These are phyloP conservation scores for Delphinella strobiligena DNA, from an alignment of 2,329 filamentous ascomycete species.

Conservation along the genomic window DNA sequence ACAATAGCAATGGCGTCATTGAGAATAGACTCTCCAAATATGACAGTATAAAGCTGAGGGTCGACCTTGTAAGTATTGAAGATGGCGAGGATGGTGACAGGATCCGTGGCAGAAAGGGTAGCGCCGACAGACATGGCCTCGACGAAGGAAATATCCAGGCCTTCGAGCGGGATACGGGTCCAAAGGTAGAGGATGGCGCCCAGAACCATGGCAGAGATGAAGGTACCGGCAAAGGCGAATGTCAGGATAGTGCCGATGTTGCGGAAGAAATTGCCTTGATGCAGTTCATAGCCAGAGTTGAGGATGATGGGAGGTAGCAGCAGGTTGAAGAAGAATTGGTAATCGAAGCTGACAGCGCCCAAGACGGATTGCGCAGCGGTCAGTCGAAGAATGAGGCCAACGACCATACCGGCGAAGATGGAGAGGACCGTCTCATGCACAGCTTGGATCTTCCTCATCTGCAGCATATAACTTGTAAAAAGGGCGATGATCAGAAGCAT, in stretches of 20 bases:
- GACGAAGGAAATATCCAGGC: constrained; percentile 76
- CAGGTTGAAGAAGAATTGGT: constrained; percentile 99
- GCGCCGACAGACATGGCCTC: constrained; percentile 95
- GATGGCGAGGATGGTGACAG: constrained; percentile 93
- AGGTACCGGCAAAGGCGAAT: constrained; percentile 93
- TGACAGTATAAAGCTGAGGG: constrained; percentile 95
- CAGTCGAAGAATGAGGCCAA: constrained; percentile 77
- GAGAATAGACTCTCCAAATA: constrained; percentile 95
- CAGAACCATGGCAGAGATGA: constrained; percentile 91
- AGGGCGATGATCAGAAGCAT: constrained; percentile 86
- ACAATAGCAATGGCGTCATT: constrained; percentile 99
- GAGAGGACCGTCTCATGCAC: constrained; percentile 97
- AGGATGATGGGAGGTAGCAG: constrained; percentile 97
- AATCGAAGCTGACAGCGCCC: constrained; percentile 89
- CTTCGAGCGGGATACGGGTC: constrained; percentile 74
- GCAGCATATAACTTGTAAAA: constrained; percentile 92
- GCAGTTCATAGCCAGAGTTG: constrained; percentile 90
- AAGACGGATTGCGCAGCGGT: constrained; percentile 73
- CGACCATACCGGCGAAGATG: constrained; percentile 96
- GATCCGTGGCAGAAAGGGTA: constrained; percentile 91
- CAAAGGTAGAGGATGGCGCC: constrained; percentile 82
- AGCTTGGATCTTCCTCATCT: constrained; percentile 93
- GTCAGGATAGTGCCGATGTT: constrained; percentile 96
- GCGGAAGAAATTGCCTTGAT: constrained; percentile 98
- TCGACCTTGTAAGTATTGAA: constrained; percentile 99